phyloP scores from a whole-genome alignment of 768 basidiomycete genomes.

The Boletus reticuloceps region DNA sequence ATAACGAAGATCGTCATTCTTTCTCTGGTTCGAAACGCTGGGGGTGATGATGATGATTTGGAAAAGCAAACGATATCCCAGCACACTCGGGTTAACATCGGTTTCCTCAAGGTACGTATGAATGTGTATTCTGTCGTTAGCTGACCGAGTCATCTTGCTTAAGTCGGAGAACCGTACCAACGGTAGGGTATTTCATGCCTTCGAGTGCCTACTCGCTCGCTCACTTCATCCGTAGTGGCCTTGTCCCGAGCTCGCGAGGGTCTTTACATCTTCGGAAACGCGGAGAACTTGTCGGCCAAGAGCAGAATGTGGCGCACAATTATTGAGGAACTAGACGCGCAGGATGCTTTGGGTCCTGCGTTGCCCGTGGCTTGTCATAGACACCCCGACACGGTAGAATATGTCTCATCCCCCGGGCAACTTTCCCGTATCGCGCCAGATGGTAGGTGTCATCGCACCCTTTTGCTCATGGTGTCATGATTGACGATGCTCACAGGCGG shows the following conservation, averaged over 20 bases:
- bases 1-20: conserved; percentile 60
- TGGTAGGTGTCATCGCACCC: conserved; percentile 33
- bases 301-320: conserved; percentile 59
- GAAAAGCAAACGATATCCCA: conserved; percentile 16
- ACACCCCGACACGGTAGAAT: conserved; percentile 44
- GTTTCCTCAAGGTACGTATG: conserved; percentile 63
- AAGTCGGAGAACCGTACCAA: conserved; percentile 59
- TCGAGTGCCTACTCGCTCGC: background rate
- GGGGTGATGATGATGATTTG: conserved; percentile 39
- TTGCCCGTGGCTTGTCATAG: conserved; percentile 58
- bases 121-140: background rate
- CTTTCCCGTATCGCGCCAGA: conserved; percentile 53
- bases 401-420: conserved; percentile 49
- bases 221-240: conserved; percentile 44
- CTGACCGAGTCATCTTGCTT: background rate
- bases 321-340: conserved; percentile 52
- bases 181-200: conserved; percentile 28
- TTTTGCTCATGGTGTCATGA: background rate
- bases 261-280: conserved; percentile 71
- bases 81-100: conserved; percentile 44
- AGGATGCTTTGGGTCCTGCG: conserved; percentile 45
- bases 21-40: conserved; percentile 71
- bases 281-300: conserved; percentile 46
- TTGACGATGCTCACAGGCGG: conserved; percentile 43
- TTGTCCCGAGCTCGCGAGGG: conserved; percentile 74